Evolutionary conservation across 768 basidiomycete species (phyloP).

Genomic region (Termitomyces sp.): DNA sequence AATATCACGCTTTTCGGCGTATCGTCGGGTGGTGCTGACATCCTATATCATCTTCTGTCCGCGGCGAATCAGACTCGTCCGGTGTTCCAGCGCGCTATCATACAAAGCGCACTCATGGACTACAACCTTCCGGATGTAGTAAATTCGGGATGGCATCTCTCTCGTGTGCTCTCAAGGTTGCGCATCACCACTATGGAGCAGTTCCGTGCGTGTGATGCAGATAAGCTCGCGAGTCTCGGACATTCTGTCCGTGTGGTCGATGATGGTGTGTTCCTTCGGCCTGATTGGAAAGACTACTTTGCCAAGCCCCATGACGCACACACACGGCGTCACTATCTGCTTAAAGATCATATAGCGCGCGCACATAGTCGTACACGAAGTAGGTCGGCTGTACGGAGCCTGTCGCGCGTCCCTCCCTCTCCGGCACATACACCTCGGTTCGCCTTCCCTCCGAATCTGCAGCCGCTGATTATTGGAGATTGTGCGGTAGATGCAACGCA

Average conservation of each 20-base stretch:
- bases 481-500: conserved; percentile 57
- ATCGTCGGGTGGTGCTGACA: conserved; percentile 51
- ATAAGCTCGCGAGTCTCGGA: conserved; percentile 48
- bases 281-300: conserved; percentile 49
- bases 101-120: conserved; percentile 69
- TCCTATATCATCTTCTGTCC: conserved; percentile 61
- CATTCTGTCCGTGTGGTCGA: conserved; percentile 54
- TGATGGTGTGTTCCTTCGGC: conserved; percentile 63
- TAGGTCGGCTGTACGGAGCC: conserved; percentile 13
- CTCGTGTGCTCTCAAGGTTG: conserved; percentile 53
- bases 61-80: conserved; percentile 50
- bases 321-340: conserved; percentile 17
- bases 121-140: conserved; percentile 53
- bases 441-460: conserved; percentile 29
- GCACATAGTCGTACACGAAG: conserved; percentile 18
- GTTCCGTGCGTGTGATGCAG: conserved; percentile 52
- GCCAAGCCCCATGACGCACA: conserved; percentile 26
- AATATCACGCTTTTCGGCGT: conserved; percentile 49
- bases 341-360: conserved; percentile 20
- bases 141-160: conserved; percentile 62
- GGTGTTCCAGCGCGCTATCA: conserved; percentile 66
- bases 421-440: conserved; percentile 16
- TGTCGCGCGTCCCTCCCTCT: conserved; percentile 14
- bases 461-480: conserved; percentile 76
- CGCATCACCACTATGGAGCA: conserved; percentile 52